Evolutionary conservation across 805 yeast genomes (phyloP), one percentile per base, ranked within the genome.

Genomic region (Saturnispora quitensis): DNA sequence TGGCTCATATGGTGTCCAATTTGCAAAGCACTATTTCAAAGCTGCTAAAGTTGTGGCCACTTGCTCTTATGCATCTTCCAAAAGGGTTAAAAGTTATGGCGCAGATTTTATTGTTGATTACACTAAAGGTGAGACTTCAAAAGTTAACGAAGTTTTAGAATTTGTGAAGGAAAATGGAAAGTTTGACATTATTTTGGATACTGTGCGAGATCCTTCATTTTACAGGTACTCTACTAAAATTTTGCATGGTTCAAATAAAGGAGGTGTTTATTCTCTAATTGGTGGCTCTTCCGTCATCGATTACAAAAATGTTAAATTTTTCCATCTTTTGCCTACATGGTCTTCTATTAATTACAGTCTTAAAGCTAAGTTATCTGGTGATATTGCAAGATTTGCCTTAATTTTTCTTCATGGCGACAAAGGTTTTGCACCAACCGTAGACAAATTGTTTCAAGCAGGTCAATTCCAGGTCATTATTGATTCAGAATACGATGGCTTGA

Each of bases 181-280:
- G 55, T 86, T 81, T 58, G 89, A 84, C 60, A 61, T 76, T 9
- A 77, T 86, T 47, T 62, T 81, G 33, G 95, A 87, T 67, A 73
- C 83, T 50, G 80, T 78, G 47, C 90, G 95, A 42, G 79, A 77
- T 52, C 61, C 63, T 27, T 77, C 74, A 18, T 73, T 82, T 13
- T 42, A 51, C 15, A 35, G 38, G 18, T 45, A 42, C 40, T 69
- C 77, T 50, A 59, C 67, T 5, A 57, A 68, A 38, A 68, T 72
- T 20, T 66, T 85, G 55, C 76, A 77, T 57, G 73, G 77, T 40
- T 69, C 68, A 47, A 55, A 64, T 25, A 72, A 73, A 46, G 75
- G 78, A 12, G 73, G 81, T 5, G 68, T 71, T 34, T 85, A 74
- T 59, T 65, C 73, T 10, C 73, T 84, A 8, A 70, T 82, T 50